Percentiles rank a stretch among this genome's conserved stretches.
Evolutionary conservation across 805 yeast genomes (phyloP).

Genomic region (Debaryomyces maramus): DNA sequence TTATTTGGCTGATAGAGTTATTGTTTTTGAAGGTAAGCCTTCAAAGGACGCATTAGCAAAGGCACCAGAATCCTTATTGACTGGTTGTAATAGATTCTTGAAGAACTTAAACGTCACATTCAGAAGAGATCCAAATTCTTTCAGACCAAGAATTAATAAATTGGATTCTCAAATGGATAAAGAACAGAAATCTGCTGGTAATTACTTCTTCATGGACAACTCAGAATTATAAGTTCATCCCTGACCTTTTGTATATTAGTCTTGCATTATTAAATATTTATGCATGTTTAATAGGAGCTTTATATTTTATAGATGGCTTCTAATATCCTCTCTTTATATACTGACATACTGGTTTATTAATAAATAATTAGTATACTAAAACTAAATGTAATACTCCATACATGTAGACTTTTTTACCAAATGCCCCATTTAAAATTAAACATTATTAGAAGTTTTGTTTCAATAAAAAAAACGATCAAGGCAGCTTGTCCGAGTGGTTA

Average conservation of each 20-base stretch:
- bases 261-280: conserved; percentile 7
- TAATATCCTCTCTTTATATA: background rate
- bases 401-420: too few relatives aligned
- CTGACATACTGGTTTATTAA: background rate
- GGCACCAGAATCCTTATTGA: conserved; percentile 87
- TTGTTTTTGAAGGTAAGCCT: conserved; percentile 96
- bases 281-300: conserved; percentile 4
- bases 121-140: conserved; percentile 98
- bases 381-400: too few relatives aligned
- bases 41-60: conserved; percentile 83
- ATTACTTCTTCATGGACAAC: conserved; percentile 92
- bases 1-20: conserved; percentile 96
- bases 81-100: conserved; percentile 96
- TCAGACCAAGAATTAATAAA: conserved; percentile 98
- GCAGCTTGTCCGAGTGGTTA: conserved; percentile 63
- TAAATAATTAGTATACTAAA: background rate
- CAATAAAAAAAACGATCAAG: too few relatives aligned
- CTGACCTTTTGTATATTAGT: conserved; percentile 16
- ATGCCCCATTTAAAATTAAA: too few relatives aligned
- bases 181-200: conserved; percentile 90
- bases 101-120: conserved; percentile 96
- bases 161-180: conserved; percentile 98
- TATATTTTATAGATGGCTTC: background rate
- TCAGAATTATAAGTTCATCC: conserved; percentile 32
- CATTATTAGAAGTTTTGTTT: too few relatives aligned